Base-by-base conservation (phyloP, 176 grass and related monocot genomes). In the Dendrocalamus sinicus region DNA sequence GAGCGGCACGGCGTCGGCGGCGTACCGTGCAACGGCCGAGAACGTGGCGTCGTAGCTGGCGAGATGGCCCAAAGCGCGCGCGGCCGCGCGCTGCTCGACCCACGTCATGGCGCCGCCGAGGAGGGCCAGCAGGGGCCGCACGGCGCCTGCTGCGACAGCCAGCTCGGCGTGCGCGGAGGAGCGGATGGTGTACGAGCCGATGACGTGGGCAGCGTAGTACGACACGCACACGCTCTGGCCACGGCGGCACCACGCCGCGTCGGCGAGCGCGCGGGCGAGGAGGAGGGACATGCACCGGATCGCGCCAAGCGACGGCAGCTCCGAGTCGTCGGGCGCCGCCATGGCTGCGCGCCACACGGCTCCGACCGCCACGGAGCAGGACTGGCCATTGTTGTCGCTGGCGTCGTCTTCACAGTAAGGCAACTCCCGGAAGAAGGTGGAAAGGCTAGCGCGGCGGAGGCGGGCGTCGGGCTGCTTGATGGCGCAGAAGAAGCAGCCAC, bases 231-330 rank as follows among this genome's bases (percentile, higher is more conserved):
- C 80, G 81, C 94, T 96, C 75, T 92, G 90, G 46, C 82, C 59
- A 17, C 90, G 76, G 4, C 61, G 59, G 76, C 76, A 40, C 94
- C 92, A 99, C 17, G 80, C 76, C 11, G 65, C 75, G 30, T 96
- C 89, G 8, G 72, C 89, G 53, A 99, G 41, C 24, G 93, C 84
- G 79, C 84, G 91, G 9, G 81, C 58, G 30, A 99, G 85, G 72
- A 99, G 93, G 41, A 89, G 82, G 2, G 94, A 86, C 96, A 99
- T 94, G 92, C 96, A 99, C 78, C 94, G 89, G 79, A 99, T 89
- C 64, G 79, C 92, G 46, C 96, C 96, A 3, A 94, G 83, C 12
- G 90, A 92, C 3, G 96, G 93, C 39, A 99, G 88, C 84, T 99
- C 96, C 14, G 83, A 11, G 61, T 99, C 88, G 4, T 90, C 92